Percentiles rank a stretch among this genome's conserved stretches.
These are phyloP conservation scores for Umbelopsis sp. DNA, from an alignment of 192 early-diverging fungal species.

Conservation along the genomic window DNA sequence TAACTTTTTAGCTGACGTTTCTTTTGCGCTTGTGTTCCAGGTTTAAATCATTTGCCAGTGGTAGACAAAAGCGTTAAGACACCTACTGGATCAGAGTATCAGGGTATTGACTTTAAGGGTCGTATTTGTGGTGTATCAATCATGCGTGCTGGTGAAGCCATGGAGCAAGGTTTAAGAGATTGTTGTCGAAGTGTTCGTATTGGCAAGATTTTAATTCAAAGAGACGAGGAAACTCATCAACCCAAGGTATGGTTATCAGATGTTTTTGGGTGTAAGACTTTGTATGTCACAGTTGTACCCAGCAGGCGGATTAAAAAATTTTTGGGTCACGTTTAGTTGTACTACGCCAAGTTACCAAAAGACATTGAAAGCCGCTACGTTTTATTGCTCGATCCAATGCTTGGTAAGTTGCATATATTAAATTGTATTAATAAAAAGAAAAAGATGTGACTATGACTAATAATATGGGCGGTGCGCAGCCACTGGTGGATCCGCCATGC, in stretches of 20 bases:
- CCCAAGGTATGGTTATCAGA: conserved; percentile 61
- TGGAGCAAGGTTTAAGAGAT: conserved; percentile 84
- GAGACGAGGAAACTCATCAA: conserved; percentile 91
- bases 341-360: conserved; percentile 90
- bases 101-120: conserved; percentile 62
- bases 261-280: neutral
- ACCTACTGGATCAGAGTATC: conserved; percentile 63
- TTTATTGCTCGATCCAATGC: conserved; percentile 93
- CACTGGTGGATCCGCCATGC: conserved; percentile 92
- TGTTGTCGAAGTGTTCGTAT: conserved; percentile 89
- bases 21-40: conserved; percentile 30
- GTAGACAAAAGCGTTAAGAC: conserved; percentile 78
- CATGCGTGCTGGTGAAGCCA: conserved; percentile 96
- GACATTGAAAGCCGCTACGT: conserved; percentile 84
- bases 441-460: neutral
- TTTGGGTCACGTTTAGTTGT: conserved; percentile 53
- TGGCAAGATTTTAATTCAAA: conserved; percentile 95
- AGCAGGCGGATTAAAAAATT: too few species aligned
- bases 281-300: neutral
- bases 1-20: neutral
- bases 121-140: conserved; percentile 94
- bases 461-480: conserved; percentile 47
- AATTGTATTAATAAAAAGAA: neutral
- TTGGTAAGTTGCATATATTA: conserved; percentile 56
- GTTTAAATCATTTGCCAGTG: conserved; percentile 90